Evolutionary conservation across 306 rosid species (phyloP).

Genomic region (Rubus parviflorus): DNA sequence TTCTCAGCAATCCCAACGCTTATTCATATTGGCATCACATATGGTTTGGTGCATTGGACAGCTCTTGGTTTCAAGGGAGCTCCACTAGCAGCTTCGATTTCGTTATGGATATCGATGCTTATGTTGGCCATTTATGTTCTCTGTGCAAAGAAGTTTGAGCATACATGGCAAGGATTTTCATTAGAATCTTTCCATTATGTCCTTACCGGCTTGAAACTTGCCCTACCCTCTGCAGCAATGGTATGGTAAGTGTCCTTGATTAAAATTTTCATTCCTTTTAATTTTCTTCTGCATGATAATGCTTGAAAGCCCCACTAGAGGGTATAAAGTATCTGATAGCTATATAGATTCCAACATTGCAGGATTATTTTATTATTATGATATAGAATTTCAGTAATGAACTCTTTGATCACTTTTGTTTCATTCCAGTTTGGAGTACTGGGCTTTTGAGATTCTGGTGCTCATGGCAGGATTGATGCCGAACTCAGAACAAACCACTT

Average conservation of each 20-base stretch:
- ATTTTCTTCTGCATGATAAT: background rate
- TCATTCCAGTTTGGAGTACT: conserved; percentile 61
- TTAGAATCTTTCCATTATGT: conserved; percentile 42
- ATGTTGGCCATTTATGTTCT: conserved; percentile 43
- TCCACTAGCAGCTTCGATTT: conserved; percentile 61
- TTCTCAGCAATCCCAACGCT: conserved; percentile 55
- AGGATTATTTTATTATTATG: too few species aligned
- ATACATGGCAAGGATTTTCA: conserved; percentile 88
- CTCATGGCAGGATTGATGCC: conserved; percentile 77
- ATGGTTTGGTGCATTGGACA: conserved; percentile 52
- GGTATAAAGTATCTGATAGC: background rate
- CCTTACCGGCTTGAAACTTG: conserved; percentile 52
- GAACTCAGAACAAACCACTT: conserved; percentile 61
- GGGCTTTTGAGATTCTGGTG: conserved; percentile 87
- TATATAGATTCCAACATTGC: too few species aligned
- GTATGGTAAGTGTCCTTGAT: conserved; percentile 55
- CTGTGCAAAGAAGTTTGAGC: conserved; percentile 41
- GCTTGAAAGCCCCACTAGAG: background rate
- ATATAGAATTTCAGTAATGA: too few species aligned
- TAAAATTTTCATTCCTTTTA: background rate
- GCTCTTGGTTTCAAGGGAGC: conserved; percentile 58
- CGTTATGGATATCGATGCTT: conserved; percentile 58
- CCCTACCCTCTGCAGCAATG: conserved; percentile 84
- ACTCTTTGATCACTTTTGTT: too few species aligned
- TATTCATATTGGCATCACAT: conserved; percentile 46